Evolutionary conservation across 495 filamentous ascomycete genomes (phyloP).

Genomic region (Tuber borchii): DNA sequence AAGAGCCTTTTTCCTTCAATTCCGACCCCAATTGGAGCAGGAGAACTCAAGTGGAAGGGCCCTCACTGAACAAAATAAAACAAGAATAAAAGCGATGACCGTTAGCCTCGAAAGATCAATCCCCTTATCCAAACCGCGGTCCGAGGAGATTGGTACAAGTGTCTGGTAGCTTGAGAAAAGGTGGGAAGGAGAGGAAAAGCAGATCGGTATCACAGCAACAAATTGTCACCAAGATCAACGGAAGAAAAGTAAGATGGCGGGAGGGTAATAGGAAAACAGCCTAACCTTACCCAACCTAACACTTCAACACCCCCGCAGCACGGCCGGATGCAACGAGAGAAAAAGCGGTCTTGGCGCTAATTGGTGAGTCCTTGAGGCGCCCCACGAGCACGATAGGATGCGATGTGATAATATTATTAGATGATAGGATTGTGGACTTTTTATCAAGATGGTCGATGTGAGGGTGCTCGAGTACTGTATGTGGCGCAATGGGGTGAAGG

Average conservation of each 20-base stretch:
- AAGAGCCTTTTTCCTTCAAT: slow-evolving; percentile 13
- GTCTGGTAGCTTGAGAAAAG: neutral
- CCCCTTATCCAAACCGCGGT: slow-evolving; percentile 23
- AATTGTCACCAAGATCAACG: slow-evolving; percentile 1
- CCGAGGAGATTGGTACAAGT: slow-evolving; percentile 35
- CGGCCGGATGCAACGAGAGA: neutral
- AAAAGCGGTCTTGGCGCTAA: neutral
- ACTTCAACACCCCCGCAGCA: neutral
- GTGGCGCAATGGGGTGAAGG: neutral
- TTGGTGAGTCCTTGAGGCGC: neutral
- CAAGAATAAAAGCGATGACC: neutral
- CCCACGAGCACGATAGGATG: neutral
- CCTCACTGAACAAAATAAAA: neutral
- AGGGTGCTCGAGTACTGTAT: neutral
- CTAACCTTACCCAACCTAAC: neutral
- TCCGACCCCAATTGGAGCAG: slow-evolving; percentile 3
- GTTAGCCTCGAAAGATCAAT: slow-evolving; percentile 12
- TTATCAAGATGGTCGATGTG: no score
- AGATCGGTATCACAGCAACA: neutral
- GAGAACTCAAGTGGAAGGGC: slow-evolving; percentile 10
- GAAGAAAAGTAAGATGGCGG: slow-evolving; percentile 9
- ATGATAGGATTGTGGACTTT: neutral
- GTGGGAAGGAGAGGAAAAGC: slow-evolving; percentile 7
- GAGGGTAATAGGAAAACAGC: neutral
- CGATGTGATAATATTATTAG: neutral